A percentile compares a stretch with the other conserved stretches of the same genome.
phyloP scores from a whole-genome alignment of 202 grass and related monocot genomes.

The Zoysia matrella region DNA sequence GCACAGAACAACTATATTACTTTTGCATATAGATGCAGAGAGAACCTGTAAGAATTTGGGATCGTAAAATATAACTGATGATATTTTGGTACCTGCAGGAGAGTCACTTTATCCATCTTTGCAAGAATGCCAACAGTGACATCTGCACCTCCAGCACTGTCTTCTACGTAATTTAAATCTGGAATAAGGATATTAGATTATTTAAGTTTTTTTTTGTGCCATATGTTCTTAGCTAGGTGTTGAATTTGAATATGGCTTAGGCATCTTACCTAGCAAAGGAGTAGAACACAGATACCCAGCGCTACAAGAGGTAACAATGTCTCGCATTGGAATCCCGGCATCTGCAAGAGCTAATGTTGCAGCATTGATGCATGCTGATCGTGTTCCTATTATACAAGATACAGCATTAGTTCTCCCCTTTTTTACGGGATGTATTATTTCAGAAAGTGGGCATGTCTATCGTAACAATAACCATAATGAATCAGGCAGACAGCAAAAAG shows the following conservation, averaged over 20 bases:
- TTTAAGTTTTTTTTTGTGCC: background rate
- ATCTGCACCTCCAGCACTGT: constrained; percentile 78
- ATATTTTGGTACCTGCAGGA: constrained; percentile 61
- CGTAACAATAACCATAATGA: background rate
- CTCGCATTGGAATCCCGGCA: constrained; percentile 93
- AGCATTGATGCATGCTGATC: constrained; percentile 98
- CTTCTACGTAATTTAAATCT: constrained; percentile 83
- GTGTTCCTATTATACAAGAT: constrained; percentile 66
- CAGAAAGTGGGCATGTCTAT: background rate
- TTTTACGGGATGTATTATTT: background rate
- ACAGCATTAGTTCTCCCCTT: background rate
- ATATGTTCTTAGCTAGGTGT: constrained; percentile 14
- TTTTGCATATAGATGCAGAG: constrained; percentile 26
- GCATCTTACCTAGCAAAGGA: constrained; percentile 81
- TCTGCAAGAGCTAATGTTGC: constrained; percentile 95
- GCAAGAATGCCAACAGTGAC: constrained; percentile 78
- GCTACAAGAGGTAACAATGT: constrained; percentile 93
- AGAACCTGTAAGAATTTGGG: constrained; percentile 5
- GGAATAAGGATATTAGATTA: constrained; percentile 25
- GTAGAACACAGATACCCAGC: constrained; percentile 91
- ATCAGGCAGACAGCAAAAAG: background rate
- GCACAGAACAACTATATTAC: background rate
- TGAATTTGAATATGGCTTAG: background rate
- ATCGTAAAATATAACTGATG: constrained; percentile 11
- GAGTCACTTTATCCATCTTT: constrained; percentile 84